Conservation (phyloP, 352 stramenopile species). For the Phytopythium aichiense region DNA sequence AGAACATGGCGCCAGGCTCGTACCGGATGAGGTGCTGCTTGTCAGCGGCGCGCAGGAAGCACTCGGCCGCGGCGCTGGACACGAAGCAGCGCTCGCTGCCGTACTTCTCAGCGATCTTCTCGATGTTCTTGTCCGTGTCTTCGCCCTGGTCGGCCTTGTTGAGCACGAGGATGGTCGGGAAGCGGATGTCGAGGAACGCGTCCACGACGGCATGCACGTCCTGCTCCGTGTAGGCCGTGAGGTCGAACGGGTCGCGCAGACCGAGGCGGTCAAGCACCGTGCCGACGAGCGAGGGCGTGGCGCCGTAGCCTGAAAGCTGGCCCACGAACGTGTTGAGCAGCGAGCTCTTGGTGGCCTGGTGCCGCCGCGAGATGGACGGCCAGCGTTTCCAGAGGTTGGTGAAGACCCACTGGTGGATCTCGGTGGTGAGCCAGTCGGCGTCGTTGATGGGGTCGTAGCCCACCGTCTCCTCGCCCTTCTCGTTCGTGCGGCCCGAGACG, state of each 20-base stretch:
- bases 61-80: slow-evolving; percentile 82
- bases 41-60: slow-evolving; percentile 65
- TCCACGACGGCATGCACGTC: slow-evolving; percentile 79
- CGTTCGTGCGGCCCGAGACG: slow-evolving; percentile 85
- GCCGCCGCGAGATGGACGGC: slow-evolving; percentile 70
- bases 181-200: slow-evolving; percentile 70
- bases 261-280: slow-evolving; percentile 65
- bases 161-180: slow-evolving; percentile 85
- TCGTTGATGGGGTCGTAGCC: slow-evolving; percentile 89
- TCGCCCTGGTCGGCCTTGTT: slow-evolving; percentile 87
- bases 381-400: slow-evolving; percentile 87
- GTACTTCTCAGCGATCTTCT: slow-evolving; percentile 87
- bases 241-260: slow-evolving; percentile 57
- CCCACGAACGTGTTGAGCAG: slow-evolving; percentile 62
- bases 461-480: slow-evolving; percentile 85
- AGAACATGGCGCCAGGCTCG: slow-evolving; percentile 84
- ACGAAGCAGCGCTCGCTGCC: slow-evolving; percentile 85
- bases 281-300: slow-evolving; percentile 66
- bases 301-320: slow-evolving; percentile 78
- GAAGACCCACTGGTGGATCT: slow-evolving; percentile 89
- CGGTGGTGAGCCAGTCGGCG: slow-evolving; percentile 78
- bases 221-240: slow-evolving; percentile 46
- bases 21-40: slow-evolving; percentile 84
- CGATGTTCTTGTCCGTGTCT: slow-evolving; percentile 86
- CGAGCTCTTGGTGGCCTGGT: slow-evolving; percentile 71